Evolutionary conservation across 129 eudicot species (phyloP), one percentile per base, ranked within the genome.

Genomic region (Apium graveolens): DNA sequence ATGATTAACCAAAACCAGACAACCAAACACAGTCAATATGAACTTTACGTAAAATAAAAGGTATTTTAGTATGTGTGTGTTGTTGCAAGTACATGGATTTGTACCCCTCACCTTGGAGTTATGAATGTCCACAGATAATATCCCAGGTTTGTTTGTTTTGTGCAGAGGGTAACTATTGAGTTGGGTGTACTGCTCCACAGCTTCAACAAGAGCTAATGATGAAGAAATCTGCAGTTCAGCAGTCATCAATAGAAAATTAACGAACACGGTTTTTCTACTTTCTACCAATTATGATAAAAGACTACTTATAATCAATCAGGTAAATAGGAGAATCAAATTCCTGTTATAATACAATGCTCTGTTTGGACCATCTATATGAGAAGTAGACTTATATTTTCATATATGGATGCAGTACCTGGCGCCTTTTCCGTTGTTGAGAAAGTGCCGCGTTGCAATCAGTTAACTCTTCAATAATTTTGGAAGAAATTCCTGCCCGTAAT

Each of bases 101-200:
- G 37, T 55, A 60, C 26, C 5, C 41, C 74, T 32, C 88, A 95
- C 99, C 97, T 89, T 95, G 14, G 99, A 84, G 74, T 88, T 84
- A 78, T 86, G 93, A 39, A 95, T 85, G 78, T 95, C 99, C 78
- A 95, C 79, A 31, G 94, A 90, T 24, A 95, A 81, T 74, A 95
- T 90, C 80, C 99, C 99, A 38, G 99, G 91, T 78, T 95, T 95
- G 86, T 87, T 91, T 37, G 99, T 92, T 82, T 86, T 88, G 85
- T 92, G 97, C 63, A 95, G 99, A 55, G 99, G 99, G 75, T 87
- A 87, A 57, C 97, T 89, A 49, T 86, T 84, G 32, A 95, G 93
- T 71, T 95, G 99, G 55, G 96, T 92, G 83, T 92, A 95, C 73
- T 92, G 84, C 86, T 90, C 97, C 72, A 95, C 72, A 80, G 80